Percentiles rank a stretch among this genome's conserved stretches.
These are phyloP conservation scores for Xylaria acuta DNA, from an alignment of 495 filamentous ascomycete genomes.

Conservation along the genomic window DNA sequence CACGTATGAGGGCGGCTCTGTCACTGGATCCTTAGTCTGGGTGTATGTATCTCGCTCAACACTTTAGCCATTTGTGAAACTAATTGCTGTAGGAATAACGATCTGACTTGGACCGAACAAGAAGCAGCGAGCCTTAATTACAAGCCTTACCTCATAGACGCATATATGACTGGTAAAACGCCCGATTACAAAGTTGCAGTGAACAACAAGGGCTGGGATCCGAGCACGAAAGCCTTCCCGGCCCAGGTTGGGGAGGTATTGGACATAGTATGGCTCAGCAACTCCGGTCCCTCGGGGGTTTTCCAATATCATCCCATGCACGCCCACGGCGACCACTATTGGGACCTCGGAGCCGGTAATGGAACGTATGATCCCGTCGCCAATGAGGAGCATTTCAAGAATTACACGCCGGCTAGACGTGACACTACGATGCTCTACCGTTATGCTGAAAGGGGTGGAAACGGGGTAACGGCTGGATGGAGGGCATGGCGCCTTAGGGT, in stretches of 20 bases:
- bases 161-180: slow-evolving; percentile 55
- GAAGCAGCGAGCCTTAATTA: slow-evolving; percentile 35
- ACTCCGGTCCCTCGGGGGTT: slow-evolving; percentile 55
- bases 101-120: slow-evolving; percentile 58
- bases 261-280: slow-evolving; percentile 64
- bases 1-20: slow-evolving; percentile 37
- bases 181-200: slow-evolving; percentile 53
- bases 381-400: slow-evolving; percentile 57
- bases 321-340: slow-evolving; percentile 63
- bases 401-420: slow-evolving; percentile 52
- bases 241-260: slow-evolving; percentile 64
- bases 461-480: slow-evolving; percentile 59
- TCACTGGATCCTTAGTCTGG: slow-evolving; percentile 37
- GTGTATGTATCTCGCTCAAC: slow-evolving; percentile 31
- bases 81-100: slow-evolving; percentile 46
- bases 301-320: slow-evolving; percentile 69
- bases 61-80: background rate
- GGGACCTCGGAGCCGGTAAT: slow-evolving; percentile 63
- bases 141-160: slow-evolving; percentile 60
- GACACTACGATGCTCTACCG: slow-evolving; percentile 64
- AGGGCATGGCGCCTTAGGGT: slow-evolving; percentile 63
- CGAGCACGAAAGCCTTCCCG: slow-evolving; percentile 55
- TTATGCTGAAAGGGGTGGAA: slow-evolving; percentile 45
- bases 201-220: slow-evolving; percentile 60
- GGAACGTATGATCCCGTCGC: slow-evolving; percentile 60